Conservation (phyloP, 352 stramenopile species). For the Thalassiosira hispida region DNA sequence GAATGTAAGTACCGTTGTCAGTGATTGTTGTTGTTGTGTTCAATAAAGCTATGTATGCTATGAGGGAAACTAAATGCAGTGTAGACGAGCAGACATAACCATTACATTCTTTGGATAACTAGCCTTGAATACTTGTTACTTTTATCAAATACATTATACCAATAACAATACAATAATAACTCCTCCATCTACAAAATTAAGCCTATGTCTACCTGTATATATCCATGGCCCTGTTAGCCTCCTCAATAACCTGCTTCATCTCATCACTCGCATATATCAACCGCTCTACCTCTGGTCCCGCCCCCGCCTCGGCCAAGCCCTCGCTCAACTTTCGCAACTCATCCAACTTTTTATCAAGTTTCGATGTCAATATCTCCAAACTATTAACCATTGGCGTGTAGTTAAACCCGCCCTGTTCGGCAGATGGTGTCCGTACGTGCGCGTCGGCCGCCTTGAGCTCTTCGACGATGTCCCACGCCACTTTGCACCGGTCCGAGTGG, state of each 20-base stretch:
- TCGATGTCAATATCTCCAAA: slow-evolving; percentile 54
- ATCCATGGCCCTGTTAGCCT: slow-evolving; percentile 27
- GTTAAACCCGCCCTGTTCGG: slow-evolving; percentile 1
- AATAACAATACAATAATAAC: too few relatives aligned
- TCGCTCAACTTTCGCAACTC: slow-evolving; percentile 51
- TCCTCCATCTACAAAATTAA: background rate
- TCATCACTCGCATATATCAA: slow-evolving; percentile 51
- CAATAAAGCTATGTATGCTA: too few relatives aligned
- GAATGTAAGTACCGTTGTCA: too few relatives aligned
- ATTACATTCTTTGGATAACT: too few relatives aligned
- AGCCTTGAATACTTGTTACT: too few relatives aligned
- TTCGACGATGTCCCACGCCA: slow-evolving; percentile 72
- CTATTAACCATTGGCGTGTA: slow-evolving; percentile 43
- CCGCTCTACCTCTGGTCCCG: slow-evolving; percentile 45
- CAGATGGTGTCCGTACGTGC: slow-evolving; percentile 15
- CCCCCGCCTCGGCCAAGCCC: slow-evolving; percentile 40
- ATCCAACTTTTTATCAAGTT: slow-evolving; percentile 64
- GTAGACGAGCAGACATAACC: too few relatives aligned
- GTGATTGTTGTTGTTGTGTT: too few relatives aligned
- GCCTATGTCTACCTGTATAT: slow-evolving; percentile 21
- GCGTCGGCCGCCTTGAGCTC: slow-evolving; percentile 64
- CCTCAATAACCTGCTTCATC: slow-evolving; percentile 52
- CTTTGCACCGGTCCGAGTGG: slow-evolving; percentile 43
- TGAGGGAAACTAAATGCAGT: too few relatives aligned
- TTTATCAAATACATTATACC: too few relatives aligned